Conservation (phyloP, 352 stramenopile genomes). For the Chrysophaeum taylorii region DNA sequence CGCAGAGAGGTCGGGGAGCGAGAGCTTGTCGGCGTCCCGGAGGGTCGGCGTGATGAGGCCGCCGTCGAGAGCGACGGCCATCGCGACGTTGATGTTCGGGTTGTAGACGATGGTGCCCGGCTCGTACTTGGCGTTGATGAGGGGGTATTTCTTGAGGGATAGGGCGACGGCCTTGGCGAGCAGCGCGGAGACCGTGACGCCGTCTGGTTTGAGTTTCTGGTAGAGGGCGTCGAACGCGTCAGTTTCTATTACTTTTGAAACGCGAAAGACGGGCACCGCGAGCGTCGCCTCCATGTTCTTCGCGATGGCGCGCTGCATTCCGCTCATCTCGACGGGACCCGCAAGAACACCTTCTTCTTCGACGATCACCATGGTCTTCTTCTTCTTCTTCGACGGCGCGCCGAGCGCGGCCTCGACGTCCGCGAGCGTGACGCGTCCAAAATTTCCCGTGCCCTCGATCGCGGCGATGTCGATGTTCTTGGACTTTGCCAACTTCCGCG, state of each 20-base stretch:
- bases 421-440: conserved; percentile 58
- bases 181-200: conserved; percentile 58
- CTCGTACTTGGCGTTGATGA: conserved; percentile 64
- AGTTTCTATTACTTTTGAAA: conserved; percentile 62
- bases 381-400: conserved; percentile 36
- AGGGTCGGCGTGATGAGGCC: conserved; percentile 70
- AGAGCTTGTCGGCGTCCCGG: conserved; percentile 62
- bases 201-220: conserved; percentile 58
- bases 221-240: conserved; percentile 69
- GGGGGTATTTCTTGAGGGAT: conserved; percentile 62
- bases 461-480: conserved; percentile 54
- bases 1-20: conserved; percentile 51
- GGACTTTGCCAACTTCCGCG: conserved; percentile 55
- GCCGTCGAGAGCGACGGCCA: conserved; percentile 68
- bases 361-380: conserved; percentile 41
- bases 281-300: conserved; percentile 73
- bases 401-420: conserved; percentile 60
- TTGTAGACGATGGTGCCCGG: conserved; percentile 58
- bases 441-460: conserved; percentile 57
- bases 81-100: conserved; percentile 70
- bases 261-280: conserved; percentile 58
- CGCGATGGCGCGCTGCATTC: conserved; percentile 69
- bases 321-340: conserved; percentile 36
- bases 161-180: conserved; percentile 64
- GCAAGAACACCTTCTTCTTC: conserved; percentile 29